Evolutionary conservation across 1,284 basidiomycete species (phyloP).

Genomic region (Lignosus rhinocerotis): DNA sequence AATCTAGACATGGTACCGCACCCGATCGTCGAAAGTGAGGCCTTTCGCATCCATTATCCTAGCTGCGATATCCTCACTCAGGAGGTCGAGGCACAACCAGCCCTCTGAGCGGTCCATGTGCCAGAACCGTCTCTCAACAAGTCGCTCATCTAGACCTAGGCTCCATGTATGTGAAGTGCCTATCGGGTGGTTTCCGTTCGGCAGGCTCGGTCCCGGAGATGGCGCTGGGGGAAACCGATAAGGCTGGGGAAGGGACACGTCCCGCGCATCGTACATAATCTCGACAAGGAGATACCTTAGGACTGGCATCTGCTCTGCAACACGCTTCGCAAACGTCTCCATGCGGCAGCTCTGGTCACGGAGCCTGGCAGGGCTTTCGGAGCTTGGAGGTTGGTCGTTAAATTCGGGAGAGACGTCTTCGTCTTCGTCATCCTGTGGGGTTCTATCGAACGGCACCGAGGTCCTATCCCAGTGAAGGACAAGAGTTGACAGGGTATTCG

Average conservation of each 20-base stretch:
- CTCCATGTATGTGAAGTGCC: no score
- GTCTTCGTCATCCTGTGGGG: not conserved
- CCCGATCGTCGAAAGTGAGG: conserved; percentile 13
- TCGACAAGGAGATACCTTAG: conserved; percentile 15
- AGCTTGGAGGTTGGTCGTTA: no score
- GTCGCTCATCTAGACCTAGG: no score
- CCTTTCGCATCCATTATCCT: conserved; percentile 6
- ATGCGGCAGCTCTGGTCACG: not conserved
- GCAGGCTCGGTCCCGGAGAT: no score
- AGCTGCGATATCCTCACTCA: conserved; percentile 1
- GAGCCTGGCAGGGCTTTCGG: not conserved
- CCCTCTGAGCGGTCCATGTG: conserved; percentile 11
- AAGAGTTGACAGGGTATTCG: not conserved
- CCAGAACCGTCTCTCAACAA: conserved; percentile 14
- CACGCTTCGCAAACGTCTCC: not conserved
- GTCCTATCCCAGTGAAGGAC: not conserved
- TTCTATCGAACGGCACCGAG: not conserved
- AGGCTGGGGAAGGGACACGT: not conserved
- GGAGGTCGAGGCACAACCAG: conserved; percentile 17
- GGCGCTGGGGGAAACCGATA: no score
- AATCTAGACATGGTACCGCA: conserved; percentile 8
- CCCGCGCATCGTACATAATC: conserved; percentile 11
- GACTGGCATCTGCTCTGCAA: conserved; percentile 5
- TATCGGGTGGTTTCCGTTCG: no score
- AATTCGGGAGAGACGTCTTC: not conserved